phyloP scores from a whole-genome alignment of 306 rosid genomes.

The Leucaena leucocephala region DNA sequence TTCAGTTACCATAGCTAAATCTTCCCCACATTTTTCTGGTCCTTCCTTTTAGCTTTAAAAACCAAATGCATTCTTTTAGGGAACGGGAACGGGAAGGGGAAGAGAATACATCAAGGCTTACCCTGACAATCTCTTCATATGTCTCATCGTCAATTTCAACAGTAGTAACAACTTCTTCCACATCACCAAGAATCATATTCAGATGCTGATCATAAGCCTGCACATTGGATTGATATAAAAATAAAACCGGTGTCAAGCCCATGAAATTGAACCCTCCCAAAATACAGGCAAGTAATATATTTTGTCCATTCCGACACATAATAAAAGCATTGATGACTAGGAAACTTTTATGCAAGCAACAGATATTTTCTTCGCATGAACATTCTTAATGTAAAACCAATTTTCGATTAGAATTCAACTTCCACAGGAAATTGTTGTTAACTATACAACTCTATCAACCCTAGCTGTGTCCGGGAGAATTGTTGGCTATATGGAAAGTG shows the following conservation, averaged over 20 bases:
- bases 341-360: slow-evolving; percentile 7
- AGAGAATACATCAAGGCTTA: slow-evolving; percentile 41
- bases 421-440: neutral
- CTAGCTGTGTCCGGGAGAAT: neutral
- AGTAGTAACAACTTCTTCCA: slow-evolving; percentile 88
- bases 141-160: slow-evolving; percentile 98
- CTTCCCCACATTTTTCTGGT: neutral
- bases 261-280: neutral
- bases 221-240: slow-evolving; percentile 24
- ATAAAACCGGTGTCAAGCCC: neutral
- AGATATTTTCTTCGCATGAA: neutral
- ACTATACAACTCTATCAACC: slow-evolving; percentile 6
- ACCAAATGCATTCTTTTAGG: neutral
- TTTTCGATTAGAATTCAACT: neutral
- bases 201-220: slow-evolving; percentile 99
- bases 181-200: slow-evolving; percentile 99
- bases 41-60: neutral
- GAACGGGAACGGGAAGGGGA: too few relatives aligned
- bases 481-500: slow-evolving; percentile 9
- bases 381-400: slow-evolving; percentile 1
- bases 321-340: neutral
- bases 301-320: neutral
- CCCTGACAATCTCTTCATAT: slow-evolving; percentile 99
- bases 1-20: neutral
- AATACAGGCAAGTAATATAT: neutral